phyloP scores from a whole-genome alignment of 2,329 filamentous ascomycete species.

The Penicillium aurantiogriseum region DNA sequence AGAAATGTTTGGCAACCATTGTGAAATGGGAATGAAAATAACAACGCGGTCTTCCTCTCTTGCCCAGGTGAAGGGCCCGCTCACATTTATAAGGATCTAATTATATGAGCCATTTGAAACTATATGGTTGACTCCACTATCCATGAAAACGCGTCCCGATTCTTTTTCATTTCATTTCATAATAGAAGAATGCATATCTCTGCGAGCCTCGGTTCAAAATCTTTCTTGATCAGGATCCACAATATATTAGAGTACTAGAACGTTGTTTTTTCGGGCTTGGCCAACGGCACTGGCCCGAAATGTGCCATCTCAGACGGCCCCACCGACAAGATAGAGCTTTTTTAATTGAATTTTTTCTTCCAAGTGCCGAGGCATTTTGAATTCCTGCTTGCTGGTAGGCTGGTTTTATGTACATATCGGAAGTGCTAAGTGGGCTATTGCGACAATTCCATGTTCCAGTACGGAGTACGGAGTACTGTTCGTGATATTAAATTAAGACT shows the following conservation, averaged over 20 bases:
- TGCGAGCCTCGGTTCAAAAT: slow-evolving; percentile 14
- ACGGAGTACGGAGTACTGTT: neutral
- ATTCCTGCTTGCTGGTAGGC: neutral
- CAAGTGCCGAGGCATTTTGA: neutral
- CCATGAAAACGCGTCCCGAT: neutral
- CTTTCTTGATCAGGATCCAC: slow-evolving; percentile 5
- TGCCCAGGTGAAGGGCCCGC: neutral
- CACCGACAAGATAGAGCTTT: neutral
- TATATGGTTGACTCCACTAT: slow-evolving; percentile 3
- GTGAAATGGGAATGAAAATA: neutral
- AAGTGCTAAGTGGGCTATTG: neutral
- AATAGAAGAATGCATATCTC: neutral
- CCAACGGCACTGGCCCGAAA: neutral
- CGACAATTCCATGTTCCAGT: neutral
- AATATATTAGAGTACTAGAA: neutral
- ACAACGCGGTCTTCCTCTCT: neutral
- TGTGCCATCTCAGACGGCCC: neutral
- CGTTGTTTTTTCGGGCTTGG: neutral
- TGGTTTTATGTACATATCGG: neutral
- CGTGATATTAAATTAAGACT: neutral
- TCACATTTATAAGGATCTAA: slow-evolving; percentile 12
- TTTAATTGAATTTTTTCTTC: neutral
- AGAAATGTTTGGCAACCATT: slow-evolving; percentile 21
- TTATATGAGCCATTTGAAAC: slow-evolving; percentile 4
- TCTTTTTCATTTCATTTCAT: neutral